A percentile compares a stretch with the other conserved stretches of the same genome.
Evolutionary conservation across 441 rosid species (phyloP).

Genomic region (Melastoma candidum): DNA sequence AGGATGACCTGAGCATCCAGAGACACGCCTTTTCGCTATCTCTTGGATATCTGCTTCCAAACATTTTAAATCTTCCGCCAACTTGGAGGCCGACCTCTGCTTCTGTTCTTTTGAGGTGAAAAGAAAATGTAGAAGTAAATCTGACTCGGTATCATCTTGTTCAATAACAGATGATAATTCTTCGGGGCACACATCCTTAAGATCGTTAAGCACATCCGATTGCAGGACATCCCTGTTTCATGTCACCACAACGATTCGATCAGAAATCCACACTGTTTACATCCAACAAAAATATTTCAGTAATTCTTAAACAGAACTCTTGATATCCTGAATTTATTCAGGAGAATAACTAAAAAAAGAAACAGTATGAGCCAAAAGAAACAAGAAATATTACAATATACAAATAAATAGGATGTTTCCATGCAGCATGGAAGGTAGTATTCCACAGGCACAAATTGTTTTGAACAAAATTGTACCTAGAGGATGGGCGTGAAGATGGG

Average conservation of each 20-base stretch:
- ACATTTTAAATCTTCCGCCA: slow-evolving; percentile 46
- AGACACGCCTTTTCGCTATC: slow-evolving; percentile 51
- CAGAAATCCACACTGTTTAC: not conserved
- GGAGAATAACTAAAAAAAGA: too few species aligned
- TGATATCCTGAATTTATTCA: too few species aligned
- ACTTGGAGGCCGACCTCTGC: slow-evolving; percentile 56
- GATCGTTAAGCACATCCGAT: slow-evolving; percentile 67
- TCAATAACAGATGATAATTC: slow-evolving; percentile 53
- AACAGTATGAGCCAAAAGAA: too few species aligned
- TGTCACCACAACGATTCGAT: not conserved
- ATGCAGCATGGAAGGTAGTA: not conserved
- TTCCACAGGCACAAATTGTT: slow-evolving; percentile 3
- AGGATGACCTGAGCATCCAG: slow-evolving; percentile 22
- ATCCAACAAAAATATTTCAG: too few species aligned
- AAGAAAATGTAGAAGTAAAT: slow-evolving; percentile 71
- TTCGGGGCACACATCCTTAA: slow-evolving; percentile 44
- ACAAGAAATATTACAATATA: not conserved
- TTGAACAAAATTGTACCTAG: slow-evolving; percentile 42
- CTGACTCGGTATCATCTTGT: slow-evolving; percentile 73
- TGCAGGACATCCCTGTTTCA: slow-evolving; percentile 76
- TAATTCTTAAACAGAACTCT: too few species aligned
- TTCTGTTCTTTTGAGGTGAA: slow-evolving; percentile 50
- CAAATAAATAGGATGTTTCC: not conserved
- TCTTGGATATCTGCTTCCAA: slow-evolving; percentile 70
- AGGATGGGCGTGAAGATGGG: slow-evolving; percentile 71